Evolutionary conservation across 805 yeast genomes (phyloP), one percentile per base, ranked within the genome.

Genomic region (Starmera pachycereana): DNA sequence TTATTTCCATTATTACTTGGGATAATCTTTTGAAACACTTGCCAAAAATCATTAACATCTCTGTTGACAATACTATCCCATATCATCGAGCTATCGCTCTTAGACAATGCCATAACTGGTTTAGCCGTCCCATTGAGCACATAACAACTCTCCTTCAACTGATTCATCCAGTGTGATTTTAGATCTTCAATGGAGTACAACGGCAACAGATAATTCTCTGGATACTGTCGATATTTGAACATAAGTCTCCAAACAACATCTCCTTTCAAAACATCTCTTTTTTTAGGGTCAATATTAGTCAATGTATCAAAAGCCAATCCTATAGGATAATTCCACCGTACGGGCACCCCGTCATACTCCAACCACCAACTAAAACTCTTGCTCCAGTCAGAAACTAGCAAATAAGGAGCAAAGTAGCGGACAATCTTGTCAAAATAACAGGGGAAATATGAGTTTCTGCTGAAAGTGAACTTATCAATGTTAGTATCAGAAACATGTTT

Each of bases 91-190:
- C 90, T 71, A 38, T 81, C 79, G 1, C 66, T 67, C 44, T 75
- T 78, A 6, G 92, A 74, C 40, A 90, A 61, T 22, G 69, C 68
- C 95, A 90, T 82, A n/a, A 90, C 74, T 2, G 77, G 71, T 44
- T 82, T 86, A 6, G 95, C 71, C n/a, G 76, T 72, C 0, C 95
- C 95, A 47, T 80, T 76, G 31, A 83, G 57, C 0, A 87, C 74
- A 51, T 70, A 86, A 51, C 87, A 77, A 5, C 87, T 72, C 53
- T 90, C 97, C 52, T 92, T 90, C 54, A 87, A 61, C 43, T 78
- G 87, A 54, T 90, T 88, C 44, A 78, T 62, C 80, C 92, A 79
- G 37, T 74, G 69, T 38, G 69, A 72, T 35, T 60, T 67, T 42
- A 76, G 47, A 11, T 66, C 53, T 19, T 50, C 44, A 40, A 36